Percentiles rank a stretch among this genome's conserved stretches.
Conservation (phyloP, 2,329 filamentous ascomycete genomes). For the Penicillium sp. region DNA sequence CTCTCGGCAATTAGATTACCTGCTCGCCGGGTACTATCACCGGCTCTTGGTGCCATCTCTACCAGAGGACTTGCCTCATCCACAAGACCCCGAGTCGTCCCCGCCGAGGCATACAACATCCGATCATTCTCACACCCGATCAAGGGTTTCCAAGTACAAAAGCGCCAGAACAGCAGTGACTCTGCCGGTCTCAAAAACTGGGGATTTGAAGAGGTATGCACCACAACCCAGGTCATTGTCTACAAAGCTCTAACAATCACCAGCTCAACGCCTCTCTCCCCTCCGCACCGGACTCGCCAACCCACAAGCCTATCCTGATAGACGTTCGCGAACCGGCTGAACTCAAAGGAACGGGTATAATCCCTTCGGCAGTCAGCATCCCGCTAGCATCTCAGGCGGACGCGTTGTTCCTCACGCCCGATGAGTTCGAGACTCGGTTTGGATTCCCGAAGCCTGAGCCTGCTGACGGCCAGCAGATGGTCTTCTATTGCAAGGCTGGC, state of each 20-base stretch:
- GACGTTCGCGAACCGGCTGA: slow-evolving; percentile 54
- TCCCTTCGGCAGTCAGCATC: slow-evolving; percentile 81
- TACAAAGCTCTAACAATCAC: slow-evolving; percentile 3
- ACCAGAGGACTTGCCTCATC: slow-evolving; percentile 13
- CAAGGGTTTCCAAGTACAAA: slow-evolving; percentile 7
- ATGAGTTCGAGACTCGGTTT: slow-evolving; percentile 82
- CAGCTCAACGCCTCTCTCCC: slow-evolving; percentile 42
- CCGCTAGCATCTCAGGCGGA: slow-evolving; percentile 77
- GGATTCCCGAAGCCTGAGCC: slow-evolving; percentile 70
- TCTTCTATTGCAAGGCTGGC: slow-evolving; percentile 94
- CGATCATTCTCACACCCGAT: not conserved
- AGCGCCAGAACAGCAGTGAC: slow-evolving; percentile 25
- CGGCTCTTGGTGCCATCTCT: slow-evolving; percentile 13
- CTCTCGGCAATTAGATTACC: slow-evolving; percentile 7
- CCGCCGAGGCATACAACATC: not conserved
- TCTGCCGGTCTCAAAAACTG: slow-evolving; percentile 26
- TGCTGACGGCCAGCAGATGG: slow-evolving; percentile 54
- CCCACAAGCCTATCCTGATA: slow-evolving; percentile 39
- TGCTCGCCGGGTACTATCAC: slow-evolving; percentile 3
- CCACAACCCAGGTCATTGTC: not conserved
- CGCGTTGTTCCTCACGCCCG: slow-evolving; percentile 71
- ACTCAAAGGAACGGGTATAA: slow-evolving; percentile 53
- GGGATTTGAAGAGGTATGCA: slow-evolving; percentile 40
- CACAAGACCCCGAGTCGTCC: not conserved
- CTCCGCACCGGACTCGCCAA: slow-evolving; percentile 19